Evolutionary conservation across 208 protist species (phyloP).

Genomic region (Acanthamoeba lenticulata): DNA sequence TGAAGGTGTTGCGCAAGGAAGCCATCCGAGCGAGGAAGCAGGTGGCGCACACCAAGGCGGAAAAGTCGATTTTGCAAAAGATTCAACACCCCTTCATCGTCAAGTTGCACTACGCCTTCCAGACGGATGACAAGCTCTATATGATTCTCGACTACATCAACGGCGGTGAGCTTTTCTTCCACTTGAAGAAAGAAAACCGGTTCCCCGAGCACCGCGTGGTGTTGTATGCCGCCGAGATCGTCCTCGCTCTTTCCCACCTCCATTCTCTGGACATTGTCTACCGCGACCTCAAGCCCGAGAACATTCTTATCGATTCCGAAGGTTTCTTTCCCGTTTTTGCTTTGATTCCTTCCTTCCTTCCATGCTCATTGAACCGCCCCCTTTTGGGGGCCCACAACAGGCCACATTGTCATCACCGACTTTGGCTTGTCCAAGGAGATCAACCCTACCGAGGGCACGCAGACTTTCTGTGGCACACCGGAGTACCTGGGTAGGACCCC

Average conservation of each 20-base stretch:
- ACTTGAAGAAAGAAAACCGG: constrained; percentile 87
- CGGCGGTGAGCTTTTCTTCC: constrained; percentile 87
- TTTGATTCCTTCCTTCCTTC: neutral
- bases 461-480: constrained; percentile 89
- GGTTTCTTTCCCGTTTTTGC: constrained; percentile 24
- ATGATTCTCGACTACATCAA: constrained; percentile 80
- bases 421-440: constrained; percentile 87
- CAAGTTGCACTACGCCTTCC: constrained; percentile 80
- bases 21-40: constrained; percentile 1
- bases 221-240: constrained; percentile 82
- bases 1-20: constrained; percentile 86
- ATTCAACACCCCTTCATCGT: constrained; percentile 76
- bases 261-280: constrained; percentile 85
- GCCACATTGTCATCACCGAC: constrained; percentile 85
- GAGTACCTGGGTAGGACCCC: constrained; percentile 83
- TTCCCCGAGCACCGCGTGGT: constrained; percentile 56
- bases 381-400: no score
- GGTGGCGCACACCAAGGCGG: constrained; percentile 60
- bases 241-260: constrained; percentile 83
- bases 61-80: constrained; percentile 43
- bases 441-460: constrained; percentile 74
- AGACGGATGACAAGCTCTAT: constrained; percentile 74
- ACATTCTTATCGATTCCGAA: constrained; percentile 77
- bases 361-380: neutral
- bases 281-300: constrained; percentile 84